Evolutionary conservation across 2,329 filamentous ascomycete genomes (phyloP).

Genomic region (Fusarium devonianum): DNA sequence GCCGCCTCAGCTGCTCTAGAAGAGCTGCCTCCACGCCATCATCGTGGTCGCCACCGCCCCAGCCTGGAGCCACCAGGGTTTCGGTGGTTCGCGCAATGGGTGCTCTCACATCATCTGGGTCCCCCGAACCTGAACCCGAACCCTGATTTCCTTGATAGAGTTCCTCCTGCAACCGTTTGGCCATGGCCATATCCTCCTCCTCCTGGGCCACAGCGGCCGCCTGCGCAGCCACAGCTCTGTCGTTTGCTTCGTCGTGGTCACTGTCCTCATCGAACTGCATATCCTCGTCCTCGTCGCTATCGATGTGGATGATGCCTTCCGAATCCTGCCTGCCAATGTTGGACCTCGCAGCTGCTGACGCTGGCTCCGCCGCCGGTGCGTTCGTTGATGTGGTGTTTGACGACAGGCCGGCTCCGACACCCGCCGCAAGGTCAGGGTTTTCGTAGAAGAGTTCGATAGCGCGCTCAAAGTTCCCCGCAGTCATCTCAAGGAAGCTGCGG

Average conservation of each 20-base stretch:
- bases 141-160: conserved; percentile 69
- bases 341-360: too few species aligned
- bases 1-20: conserved; percentile 68
- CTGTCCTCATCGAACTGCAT: conserved; percentile 51
- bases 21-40: conserved; percentile 65
- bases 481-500: conserved; percentile 81
- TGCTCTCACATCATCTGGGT: conserved; percentile 75
- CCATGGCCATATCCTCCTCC: conserved; percentile 94
- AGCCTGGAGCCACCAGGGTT: conserved; percentile 79
- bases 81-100: conserved; percentile 92
- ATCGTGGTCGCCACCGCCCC: conserved; percentile 56
- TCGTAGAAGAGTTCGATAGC: conserved; percentile 92
- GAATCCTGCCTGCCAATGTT: conserved; percentile 47
- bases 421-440: conserved; percentile 72
- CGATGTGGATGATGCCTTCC: conserved; percentile 67
- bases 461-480: conserved; percentile 83
- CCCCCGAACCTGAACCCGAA: conserved; percentile 46
- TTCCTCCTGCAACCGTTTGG: conserved; percentile 88
- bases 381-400: conserved; percentile 23
- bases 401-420: conserved; percentile 46
- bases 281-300: conserved; percentile 51
- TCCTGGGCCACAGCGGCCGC: conserved; percentile 61
- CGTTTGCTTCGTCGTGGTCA: conserved; percentile 50
- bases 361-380: conserved; percentile 43
- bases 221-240: conserved; percentile 50